Evolutionary conservation across 805 yeast genomes (phyloP).

Genomic region (Pichia membranifaciens): DNA sequence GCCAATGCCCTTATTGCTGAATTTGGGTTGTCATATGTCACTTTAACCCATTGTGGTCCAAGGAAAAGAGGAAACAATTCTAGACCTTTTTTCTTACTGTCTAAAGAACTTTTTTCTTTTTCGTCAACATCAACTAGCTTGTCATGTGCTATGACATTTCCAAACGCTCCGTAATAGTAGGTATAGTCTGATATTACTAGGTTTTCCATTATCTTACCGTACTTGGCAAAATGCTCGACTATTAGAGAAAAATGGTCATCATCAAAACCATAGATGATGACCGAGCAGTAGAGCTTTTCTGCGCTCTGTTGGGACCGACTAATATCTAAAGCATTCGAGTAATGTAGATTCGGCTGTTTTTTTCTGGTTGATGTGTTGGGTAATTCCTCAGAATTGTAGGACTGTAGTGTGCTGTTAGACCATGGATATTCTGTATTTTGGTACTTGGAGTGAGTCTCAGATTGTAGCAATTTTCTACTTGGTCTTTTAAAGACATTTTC

Average conservation of each 20-base stretch:
- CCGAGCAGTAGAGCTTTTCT: slow-evolving; percentile 47
- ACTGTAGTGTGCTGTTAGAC: not conserved
- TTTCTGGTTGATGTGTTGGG: not conserved
- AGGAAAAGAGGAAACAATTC: slow-evolving; percentile 57
- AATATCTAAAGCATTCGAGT: not conserved
- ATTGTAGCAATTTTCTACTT: slow-evolving; percentile 14
- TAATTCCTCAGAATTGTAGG: not conserved
- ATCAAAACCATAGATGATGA: slow-evolving; percentile 85
- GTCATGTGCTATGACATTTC: slow-evolving; percentile 2
- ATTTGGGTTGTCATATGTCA: slow-evolving; percentile 71
- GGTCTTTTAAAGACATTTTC: slow-evolving; percentile 40
- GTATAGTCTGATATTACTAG: slow-evolving; percentile 3
- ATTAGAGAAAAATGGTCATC: slow-evolving; percentile 64
- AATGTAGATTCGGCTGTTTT: not conserved
- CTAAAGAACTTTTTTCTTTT: not conserved
- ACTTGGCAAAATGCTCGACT: slow-evolving; percentile 34
- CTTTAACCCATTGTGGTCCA: slow-evolving; percentile 87
- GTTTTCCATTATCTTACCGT: slow-evolving; percentile 15
- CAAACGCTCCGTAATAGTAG: slow-evolving; percentile 5
- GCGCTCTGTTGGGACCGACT: not conserved
- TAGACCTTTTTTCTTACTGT: not conserved
- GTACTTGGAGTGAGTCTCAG: slow-evolving; percentile 18
- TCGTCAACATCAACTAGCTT: not conserved
- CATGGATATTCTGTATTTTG: slow-evolving; percentile 16
- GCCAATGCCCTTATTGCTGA: slow-evolving; percentile 79